Evolutionary conservation across 257 asterid genomes (phyloP), one percentile per base, ranked within the genome.

Genomic region (Eucommia ulmoides): DNA sequence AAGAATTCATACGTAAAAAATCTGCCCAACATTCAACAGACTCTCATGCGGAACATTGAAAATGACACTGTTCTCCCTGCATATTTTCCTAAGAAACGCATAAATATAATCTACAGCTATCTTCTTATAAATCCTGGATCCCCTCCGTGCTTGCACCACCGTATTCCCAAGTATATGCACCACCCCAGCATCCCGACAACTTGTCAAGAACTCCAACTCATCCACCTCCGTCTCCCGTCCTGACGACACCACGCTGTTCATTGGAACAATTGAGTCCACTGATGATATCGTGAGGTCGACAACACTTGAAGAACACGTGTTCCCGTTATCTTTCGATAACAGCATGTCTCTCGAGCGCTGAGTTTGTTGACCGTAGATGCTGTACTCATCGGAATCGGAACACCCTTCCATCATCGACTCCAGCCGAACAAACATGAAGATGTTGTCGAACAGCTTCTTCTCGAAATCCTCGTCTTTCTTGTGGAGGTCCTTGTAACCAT

Each of bases 321-420:
- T 54, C 1, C 49, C 65, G 17, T 63, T 71, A 22, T 70, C 74
- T 35, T 56, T 70, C 53, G 8, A 6, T 16, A 71, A 17, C 18
- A 71, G 56, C 17, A 24, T 45, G 10, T 70, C 80, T 45, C 56
- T 64, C 8, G 95, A 81, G 49, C 57, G 86, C 52, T 66, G 84
- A 19, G 86, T 80, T 56, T 69, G 81, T 68, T 80, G 93, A 6
- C 88, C 96, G 2, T 80, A 77, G 19, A 82, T 42, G 54, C 97
- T 82, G 66, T 76, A 76, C 45, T 80, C 93, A 16, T 89, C 98
- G 0, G 98, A 89, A 55, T 89, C 98, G 0, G 98, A 85, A 44
- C 81, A 89, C 22, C 93, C 94, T 56, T 89, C 98, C 98, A 89
- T 89, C 96, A 89, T 82, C 0, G 87, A 51, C 79, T 89, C 98